Conservation (phyloP, 805 yeast species). For the Tetrapisispora phaffii region DNA sequence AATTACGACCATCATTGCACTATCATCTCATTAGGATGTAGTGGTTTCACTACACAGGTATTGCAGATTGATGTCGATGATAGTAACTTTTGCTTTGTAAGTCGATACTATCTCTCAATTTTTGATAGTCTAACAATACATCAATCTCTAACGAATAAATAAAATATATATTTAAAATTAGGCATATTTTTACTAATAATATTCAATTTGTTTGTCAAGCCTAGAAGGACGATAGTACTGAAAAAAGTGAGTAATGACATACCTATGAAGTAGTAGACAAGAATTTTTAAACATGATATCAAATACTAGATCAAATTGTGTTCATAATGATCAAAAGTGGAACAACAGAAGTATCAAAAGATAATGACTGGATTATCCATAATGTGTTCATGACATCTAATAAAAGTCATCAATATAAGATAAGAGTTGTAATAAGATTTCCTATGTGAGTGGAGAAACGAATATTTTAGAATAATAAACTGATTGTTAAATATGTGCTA, state of each 20-base stretch:
- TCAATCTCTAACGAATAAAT: not conserved
- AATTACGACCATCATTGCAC: not conserved
- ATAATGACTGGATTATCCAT: no score
- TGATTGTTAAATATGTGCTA: no score
- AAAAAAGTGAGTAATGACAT: constrained; percentile 4
- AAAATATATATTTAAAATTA: not conserved
- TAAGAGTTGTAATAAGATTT: no score
- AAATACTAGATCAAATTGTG: not conserved
- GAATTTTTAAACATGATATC: not conserved
- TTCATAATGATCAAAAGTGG: no score
- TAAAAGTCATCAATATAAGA: no score
- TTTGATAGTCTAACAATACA: not conserved
- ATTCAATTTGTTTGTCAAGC: not conserved
- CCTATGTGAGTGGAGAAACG: no score
- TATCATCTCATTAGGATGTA: not conserved
- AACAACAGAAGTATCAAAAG: no score
- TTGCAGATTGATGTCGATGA: not conserved
- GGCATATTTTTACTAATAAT: not conserved
- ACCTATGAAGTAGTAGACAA: not conserved
- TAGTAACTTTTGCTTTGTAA: not conserved
- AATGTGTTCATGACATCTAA: no score
- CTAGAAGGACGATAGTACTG: constrained; percentile 1
- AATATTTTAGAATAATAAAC: no score
- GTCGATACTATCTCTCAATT: not conserved
- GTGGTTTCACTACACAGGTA: not conserved